A percentile compares a stretch with the other conserved stretches of the same genome.
Conservation (phyloP, 345 rosid species). For the Anastatica hierochuntica region DNA sequence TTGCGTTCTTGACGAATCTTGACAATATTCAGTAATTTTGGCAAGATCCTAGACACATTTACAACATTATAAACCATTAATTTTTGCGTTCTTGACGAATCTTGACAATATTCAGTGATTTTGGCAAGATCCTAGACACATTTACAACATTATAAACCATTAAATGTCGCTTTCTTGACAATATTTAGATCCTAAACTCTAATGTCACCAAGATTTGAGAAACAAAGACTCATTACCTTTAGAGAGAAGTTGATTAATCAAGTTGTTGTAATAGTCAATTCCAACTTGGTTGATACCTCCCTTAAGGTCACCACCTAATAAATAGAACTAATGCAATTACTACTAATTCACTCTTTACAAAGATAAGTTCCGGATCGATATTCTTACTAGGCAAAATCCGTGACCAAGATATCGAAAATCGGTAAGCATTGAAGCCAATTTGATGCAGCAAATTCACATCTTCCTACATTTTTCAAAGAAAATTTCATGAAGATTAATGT, state of each 20-base stretch:
- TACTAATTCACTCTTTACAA: background rate
- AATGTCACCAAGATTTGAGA: no score
- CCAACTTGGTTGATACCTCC: constrained; percentile 46
- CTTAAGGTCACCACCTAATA: constrained; percentile 33
- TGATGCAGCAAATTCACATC: constrained; percentile 23
- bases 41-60: background rate
- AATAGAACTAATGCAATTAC: no score
- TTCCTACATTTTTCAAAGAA: constrained; percentile 20
- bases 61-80: background rate
- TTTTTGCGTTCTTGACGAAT: background rate
- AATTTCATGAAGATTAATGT: background rate
- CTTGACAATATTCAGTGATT: background rate
- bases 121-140: background rate
- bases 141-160: no score
- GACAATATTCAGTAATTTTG: background rate
- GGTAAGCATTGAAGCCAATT: constrained; percentile 35
- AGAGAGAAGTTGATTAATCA: constrained; percentile 32
- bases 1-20: background rate
- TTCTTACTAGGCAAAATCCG: constrained; percentile 39
- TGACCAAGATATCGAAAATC: constrained; percentile 45
- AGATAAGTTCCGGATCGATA: background rate
- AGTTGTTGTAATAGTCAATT: constrained; percentile 38
- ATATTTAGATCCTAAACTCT: no score
- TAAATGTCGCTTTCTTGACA: no score
- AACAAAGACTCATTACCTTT: constrained; percentile 20